Conservation (phyloP, 345 rosid genomes). For the Turnera subulata region DNA sequence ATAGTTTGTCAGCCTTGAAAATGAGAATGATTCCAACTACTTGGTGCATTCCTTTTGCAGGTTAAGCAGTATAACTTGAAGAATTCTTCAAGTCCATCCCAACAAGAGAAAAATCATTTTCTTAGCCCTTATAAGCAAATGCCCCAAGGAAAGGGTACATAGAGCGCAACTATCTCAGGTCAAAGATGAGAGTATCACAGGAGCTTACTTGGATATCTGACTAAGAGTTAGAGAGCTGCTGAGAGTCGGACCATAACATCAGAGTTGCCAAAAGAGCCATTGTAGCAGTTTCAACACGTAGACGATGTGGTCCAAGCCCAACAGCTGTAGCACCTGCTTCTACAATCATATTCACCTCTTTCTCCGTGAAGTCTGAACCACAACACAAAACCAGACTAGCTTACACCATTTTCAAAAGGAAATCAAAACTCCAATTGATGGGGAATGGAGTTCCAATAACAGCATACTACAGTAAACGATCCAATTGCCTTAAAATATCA, state of each 20-base stretch:
- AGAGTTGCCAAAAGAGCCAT: slow-evolving; percentile 70
- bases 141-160: no score
- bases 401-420: not conserved
- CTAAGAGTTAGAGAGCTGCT: slow-evolving; percentile 21
- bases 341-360: slow-evolving; percentile 49
- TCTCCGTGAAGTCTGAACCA: slow-evolving; percentile 50
- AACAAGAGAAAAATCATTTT: not conserved
- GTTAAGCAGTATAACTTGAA: not conserved
- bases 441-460: no score
- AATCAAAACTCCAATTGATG: not conserved
- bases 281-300: slow-evolving; percentile 92
- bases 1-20: not conserved
- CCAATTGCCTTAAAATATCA: not conserved
- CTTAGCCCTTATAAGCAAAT: not conserved
- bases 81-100: not conserved
- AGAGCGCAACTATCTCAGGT: not conserved
- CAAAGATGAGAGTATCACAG: not conserved
- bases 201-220: slow-evolving; percentile 12
- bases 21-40: not conserved
- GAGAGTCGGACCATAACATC: slow-evolving; percentile 80
- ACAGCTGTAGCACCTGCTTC: slow-evolving; percentile 71
- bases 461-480: no score
- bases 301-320: slow-evolving; percentile 77
- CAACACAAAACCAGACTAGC: not conserved
- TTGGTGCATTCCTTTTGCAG: not conserved